Percentiles rank a stretch among this genome's conserved stretches.
Evolutionary conservation across 2,329 filamentous ascomycete genomes (phyloP).

Genomic region (Phialophora chinensis): DNA sequence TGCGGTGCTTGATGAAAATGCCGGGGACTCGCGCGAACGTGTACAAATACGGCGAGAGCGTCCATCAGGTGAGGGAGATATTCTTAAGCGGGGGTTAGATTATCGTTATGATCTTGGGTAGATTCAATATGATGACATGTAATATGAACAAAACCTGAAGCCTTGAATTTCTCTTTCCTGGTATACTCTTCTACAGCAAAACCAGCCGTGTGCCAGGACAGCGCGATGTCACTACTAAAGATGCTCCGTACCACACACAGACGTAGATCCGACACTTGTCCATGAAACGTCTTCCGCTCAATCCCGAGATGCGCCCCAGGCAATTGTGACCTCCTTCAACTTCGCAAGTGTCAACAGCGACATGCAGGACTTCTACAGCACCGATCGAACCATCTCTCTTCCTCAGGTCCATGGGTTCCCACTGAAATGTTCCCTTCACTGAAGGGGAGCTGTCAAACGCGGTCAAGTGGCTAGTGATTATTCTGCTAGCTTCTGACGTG

Average conservation of each 20-base stretch:
- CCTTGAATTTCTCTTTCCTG: not conserved
- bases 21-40: slow-evolving; percentile 1
- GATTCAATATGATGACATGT: slow-evolving; percentile 22
- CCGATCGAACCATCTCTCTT: no score
- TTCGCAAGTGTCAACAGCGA: not conserved
- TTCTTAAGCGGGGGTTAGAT: slow-evolving; percentile 4
- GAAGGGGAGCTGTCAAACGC: no score
- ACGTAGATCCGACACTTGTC: not conserved
- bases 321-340: not conserved
- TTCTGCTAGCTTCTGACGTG: no score
- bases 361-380: not conserved
- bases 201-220: not conserved
- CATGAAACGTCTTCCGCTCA: not conserved
- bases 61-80: not conserved
- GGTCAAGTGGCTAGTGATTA: no score
- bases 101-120: slow-evolving; percentile 19
- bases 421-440: no score
- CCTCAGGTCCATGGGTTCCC: no score
- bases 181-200: not conserved
- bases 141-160: slow-evolving; percentile 4
- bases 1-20: slow-evolving; percentile 8
- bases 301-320: not conserved
- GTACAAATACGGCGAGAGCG: slow-evolving; percentile 17
- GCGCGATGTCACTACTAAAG: not conserved
- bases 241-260: not conserved